Conservation (phyloP, 108 stramenopile genomes). For the Hondaea fermentalgiana region DNA sequence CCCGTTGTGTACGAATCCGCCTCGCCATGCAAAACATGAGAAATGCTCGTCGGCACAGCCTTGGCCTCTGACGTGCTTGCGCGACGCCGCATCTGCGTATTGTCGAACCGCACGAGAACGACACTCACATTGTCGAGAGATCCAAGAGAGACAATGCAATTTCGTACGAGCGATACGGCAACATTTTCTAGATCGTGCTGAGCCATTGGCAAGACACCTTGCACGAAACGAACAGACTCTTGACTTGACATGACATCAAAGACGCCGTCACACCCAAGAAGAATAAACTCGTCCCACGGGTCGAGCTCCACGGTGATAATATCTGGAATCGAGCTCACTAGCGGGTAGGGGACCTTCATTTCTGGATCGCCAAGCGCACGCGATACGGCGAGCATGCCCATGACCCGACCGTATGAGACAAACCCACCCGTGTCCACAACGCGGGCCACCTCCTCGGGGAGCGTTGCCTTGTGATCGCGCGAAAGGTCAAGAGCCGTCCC, state of each 20-base stretch:
- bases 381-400: slow-evolving; percentile 75
- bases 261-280: slow-evolving; percentile 78
- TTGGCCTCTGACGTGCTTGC: not conserved
- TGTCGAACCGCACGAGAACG: not conserved
- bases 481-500: slow-evolving; percentile 48
- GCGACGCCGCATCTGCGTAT: not conserved
- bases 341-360: slow-evolving; percentile 51
- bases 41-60: not conserved
- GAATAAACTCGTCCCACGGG: slow-evolving; percentile 51
- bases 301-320: not conserved
- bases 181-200: not conserved
- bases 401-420: slow-evolving; percentile 61
- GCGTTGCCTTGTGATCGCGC: slow-evolving; percentile 66
- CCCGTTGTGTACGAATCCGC: not conserved
- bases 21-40: not conserved
- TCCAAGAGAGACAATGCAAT: not conserved
- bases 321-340: not conserved
- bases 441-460: slow-evolving; percentile 60
- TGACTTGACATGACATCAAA: slow-evolving; percentile 80
- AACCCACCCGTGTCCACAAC: slow-evolving; percentile 71
- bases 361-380: slow-evolving; percentile 76
- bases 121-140: not conserved
- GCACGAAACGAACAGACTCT: slow-evolving; percentile 66
- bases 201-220: not conserved
- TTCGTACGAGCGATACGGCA: not conserved